Evolutionary conservation across 257 asterid species (phyloP), one percentile per base, ranked within the genome.

Genomic region (Leonotis leonurus): DNA sequence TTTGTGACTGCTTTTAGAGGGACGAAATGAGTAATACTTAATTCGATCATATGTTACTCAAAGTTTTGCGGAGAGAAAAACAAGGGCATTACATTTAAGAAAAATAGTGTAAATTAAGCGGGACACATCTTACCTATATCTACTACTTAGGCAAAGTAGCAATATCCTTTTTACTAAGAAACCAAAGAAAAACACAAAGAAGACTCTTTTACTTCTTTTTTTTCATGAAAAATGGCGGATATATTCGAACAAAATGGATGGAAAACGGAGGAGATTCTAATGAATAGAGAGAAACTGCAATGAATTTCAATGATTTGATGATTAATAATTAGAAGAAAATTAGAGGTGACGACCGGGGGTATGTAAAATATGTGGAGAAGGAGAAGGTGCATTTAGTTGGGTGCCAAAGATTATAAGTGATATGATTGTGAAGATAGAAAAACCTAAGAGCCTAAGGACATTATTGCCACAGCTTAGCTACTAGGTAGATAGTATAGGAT

Each of bases 401-500:
- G 27, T 55, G 16, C 35, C 18, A 22, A 21, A 37, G 20, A 36
- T 11, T 33, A 12, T 33, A 12, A 57, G 36, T n/a, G 50, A 16
- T 22, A 58, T 37, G 64, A 58, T 37, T 58, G 37, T 58, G 7
- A 13, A 22, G 37, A 40, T 22, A 58, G 14, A 58, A 39, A 58
- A 39, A 32, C 3, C 17, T 9, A 9, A 56, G 22, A 39, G 64
- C 24, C 64, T 37, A 12, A 6, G 33, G 33, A 21, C 8, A 11
- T 8, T 24, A 40, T 3, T 8, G 50, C 8, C 24, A 18, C 32
- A 6, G 14, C 49, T 13, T 36, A 57, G 20, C 46, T 20, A 56
- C 21, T 36, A 57, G 20, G 62, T 20, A 56, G 30, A n/a, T n/a
- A n/a, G n/a, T n/a, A n/a, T 57, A 57, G 63, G 63, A 35, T 4